These are phyloP conservation scores for Lentinula detonsa DNA, from an alignment of 768 basidiomycete species.

Conservation along the genomic window DNA sequence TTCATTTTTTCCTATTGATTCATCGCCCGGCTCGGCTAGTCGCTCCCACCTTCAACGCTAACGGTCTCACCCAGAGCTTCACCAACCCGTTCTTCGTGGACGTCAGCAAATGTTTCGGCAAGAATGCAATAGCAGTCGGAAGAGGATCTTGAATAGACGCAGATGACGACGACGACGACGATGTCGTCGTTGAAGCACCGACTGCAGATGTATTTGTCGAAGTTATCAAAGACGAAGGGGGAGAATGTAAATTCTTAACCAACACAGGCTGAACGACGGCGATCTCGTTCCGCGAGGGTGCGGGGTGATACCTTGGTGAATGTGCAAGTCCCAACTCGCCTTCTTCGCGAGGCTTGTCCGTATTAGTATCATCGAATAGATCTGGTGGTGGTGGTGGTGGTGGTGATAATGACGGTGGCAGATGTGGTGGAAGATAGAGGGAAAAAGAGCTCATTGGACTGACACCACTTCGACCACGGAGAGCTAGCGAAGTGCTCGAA, in stretches of 20 bases:
- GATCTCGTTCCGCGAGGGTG: constrained; percentile 87
- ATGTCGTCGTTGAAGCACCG: not conserved
- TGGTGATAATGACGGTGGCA: not conserved
- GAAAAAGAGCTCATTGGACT: constrained; percentile 33
- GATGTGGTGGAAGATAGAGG: constrained; percentile 41
- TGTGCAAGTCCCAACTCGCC: constrained; percentile 9
- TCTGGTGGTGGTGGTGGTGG: not conserved
- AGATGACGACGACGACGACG: constrained; percentile 26
- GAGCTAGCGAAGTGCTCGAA: constrained; percentile 69
- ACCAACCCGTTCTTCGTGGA: constrained; percentile 72
- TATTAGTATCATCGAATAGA: not conserved
- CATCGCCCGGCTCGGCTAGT: not conserved
- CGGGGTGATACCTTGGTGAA: constrained; percentile 68
- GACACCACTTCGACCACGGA: constrained; percentile 42
- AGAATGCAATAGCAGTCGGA: constrained; percentile 66
- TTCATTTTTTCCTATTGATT: not conserved
- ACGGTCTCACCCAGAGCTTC: constrained; percentile 80
- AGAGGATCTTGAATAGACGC: constrained; percentile 81
- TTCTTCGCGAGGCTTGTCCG: constrained; percentile 25
- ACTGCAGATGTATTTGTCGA: constrained; percentile 19
- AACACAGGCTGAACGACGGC: constrained; percentile 88
- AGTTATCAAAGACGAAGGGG: not conserved
- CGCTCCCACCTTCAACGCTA: constrained; percentile 31
- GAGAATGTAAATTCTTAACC: constrained; percentile 34
- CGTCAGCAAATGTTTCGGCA: constrained; percentile 75